phyloP scores from a whole-genome alignment of 164 flowering plant genomes.

The Umbilicus rupestris region DNA sequence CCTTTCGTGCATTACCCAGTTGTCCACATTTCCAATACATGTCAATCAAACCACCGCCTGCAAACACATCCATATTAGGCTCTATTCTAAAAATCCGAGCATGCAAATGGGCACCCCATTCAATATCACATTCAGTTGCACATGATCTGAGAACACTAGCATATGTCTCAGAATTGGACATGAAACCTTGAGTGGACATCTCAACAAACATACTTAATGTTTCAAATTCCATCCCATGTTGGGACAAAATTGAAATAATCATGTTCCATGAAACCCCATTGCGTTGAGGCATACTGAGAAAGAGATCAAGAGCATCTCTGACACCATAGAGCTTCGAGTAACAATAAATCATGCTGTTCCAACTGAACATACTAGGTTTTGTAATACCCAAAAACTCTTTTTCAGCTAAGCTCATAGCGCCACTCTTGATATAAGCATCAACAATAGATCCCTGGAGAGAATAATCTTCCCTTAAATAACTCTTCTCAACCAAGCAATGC shows the following conservation, averaged over 20 bases:
- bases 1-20: conserved; percentile 23
- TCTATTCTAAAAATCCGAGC: conserved; percentile 34
- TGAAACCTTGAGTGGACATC: conserved; percentile 37
- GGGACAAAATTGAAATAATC: conserved; percentile 35
- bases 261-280: conserved; percentile 46
- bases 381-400: conserved; percentile 21
- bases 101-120: conserved; percentile 56
- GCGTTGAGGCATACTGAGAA: conserved; percentile 32
- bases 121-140: conserved; percentile 26
- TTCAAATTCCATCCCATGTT: conserved; percentile 26
- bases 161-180: conserved; percentile 37
- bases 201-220: conserved; percentile 34
- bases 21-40: conserved; percentile 54
- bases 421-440: conserved; percentile 31
- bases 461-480: conserved; percentile 15
- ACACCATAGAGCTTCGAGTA: conserved; percentile 28
- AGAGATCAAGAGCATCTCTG: conserved; percentile 22
- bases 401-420: conserved; percentile 20
- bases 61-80: conserved; percentile 24
- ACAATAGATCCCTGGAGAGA: conserved; percentile 20
- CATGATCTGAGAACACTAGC: conserved; percentile 50
- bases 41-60: conserved; percentile 41
- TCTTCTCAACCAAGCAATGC: conserved; percentile 17
- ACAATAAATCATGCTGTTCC: conserved; percentile 46
- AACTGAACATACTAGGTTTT: conserved; percentile 35